These are phyloP conservation scores for Rhizophagus sp. DNA, from an alignment of 192 early-diverging fungal genomes.

Conservation along the genomic window DNA sequence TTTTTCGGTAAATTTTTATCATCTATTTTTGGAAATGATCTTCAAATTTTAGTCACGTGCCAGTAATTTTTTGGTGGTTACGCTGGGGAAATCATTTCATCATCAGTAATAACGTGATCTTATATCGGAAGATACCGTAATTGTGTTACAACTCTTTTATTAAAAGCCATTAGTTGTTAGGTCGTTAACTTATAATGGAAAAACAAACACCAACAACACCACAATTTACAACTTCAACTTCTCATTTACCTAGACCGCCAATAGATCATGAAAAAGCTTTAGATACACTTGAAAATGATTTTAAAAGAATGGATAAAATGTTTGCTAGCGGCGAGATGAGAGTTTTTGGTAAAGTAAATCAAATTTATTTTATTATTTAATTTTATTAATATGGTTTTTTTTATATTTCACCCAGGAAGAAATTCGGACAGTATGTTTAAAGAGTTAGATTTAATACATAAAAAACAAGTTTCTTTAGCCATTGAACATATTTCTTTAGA, in stretches of 20 bases:
- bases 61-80: too few species aligned
- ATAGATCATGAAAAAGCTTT: slow-evolving; percentile 22
- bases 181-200: background rate
- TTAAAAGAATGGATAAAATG: slow-evolving; percentile 34
- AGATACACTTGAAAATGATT: slow-evolving; percentile 27
- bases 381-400: background rate
- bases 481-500: slow-evolving; percentile 30
- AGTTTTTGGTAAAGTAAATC: slow-evolving; percentile 23
- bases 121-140: too few species aligned
- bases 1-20: too few species aligned
- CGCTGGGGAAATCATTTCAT: too few species aligned
- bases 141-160: too few species aligned
- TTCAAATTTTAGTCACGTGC: too few species aligned
- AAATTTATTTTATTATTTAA: background rate
- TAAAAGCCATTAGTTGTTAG: background rate
- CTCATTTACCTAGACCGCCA: background rate
- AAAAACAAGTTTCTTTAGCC: slow-evolving; percentile 29
- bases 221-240: background rate
- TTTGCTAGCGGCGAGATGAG: slow-evolving; percentile 28
- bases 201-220: background rate
- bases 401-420: background rate
- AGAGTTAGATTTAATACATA: slow-evolving; percentile 31
- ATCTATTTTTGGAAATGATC: too few species aligned
- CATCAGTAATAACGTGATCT: too few species aligned
- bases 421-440: slow-evolving; percentile 34